phyloP scores from a whole-genome alignment of 78 protist genomes.

The Pigoraptor vietnamica region DNA sequence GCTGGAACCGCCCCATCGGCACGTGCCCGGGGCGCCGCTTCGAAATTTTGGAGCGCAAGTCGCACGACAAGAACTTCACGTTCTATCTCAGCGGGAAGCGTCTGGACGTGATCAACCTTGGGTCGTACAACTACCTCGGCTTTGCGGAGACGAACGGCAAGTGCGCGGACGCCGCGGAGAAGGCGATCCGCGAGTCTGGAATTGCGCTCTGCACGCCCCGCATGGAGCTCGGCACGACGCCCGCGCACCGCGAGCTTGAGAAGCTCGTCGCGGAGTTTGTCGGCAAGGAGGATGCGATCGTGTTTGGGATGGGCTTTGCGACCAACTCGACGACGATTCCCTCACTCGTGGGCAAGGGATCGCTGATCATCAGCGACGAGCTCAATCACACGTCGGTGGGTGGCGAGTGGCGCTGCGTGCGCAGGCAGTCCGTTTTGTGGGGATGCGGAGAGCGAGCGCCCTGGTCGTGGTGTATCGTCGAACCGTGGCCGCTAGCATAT shows the following conservation, averaged over 20 bases:
- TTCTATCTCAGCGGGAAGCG: neutral
- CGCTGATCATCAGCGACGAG: slow-evolving; percentile 80
- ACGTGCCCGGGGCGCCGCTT: slow-evolving; percentile 74
- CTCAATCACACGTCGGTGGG: slow-evolving; percentile 94
- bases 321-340: slow-evolving; percentile 95
- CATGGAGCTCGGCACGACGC: neutral
- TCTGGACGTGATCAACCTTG: slow-evolving; percentile 61
- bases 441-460: too few relatives aligned
- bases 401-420: too few relatives aligned
- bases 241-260: slow-evolving; percentile 66
- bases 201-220: neutral
- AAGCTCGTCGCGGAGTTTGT: slow-evolving; percentile 76
- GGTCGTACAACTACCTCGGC: slow-evolving; percentile 97
- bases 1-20: slow-evolving; percentile 88
- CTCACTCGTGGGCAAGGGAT: slow-evolving; percentile 72
- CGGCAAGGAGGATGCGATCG: slow-evolving; percentile 73
- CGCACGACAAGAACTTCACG: slow-evolving; percentile 34
- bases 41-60: slow-evolving; percentile 56
- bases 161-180: slow-evolving; percentile 44
- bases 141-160: slow-evolving; percentile 78
- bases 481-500: too few relatives aligned
- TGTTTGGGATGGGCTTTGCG: slow-evolving; percentile 96
- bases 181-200: slow-evolving; percentile 41
- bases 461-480: too few relatives aligned
- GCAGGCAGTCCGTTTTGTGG: too few relatives aligned